A percentile compares a stretch with the other conserved stretches of the same genome.
Evolutionary conservation across 257 asterid genomes (phyloP).

Genomic region (Perilla frutescens): DNA sequence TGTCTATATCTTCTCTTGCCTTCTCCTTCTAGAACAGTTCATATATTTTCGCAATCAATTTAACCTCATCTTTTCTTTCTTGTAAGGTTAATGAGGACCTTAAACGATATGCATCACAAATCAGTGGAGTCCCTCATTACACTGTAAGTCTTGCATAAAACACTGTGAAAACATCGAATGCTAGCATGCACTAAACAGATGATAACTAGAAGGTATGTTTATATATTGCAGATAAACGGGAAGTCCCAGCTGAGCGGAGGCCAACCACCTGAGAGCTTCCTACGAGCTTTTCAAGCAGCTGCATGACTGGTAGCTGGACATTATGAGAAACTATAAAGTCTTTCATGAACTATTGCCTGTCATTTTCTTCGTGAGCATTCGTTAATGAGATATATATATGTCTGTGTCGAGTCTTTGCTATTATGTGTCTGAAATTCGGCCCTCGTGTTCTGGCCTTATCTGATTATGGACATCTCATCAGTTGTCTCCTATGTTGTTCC

Average conservation of each 20-base stretch:
- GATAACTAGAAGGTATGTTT: neutral
- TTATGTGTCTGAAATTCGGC: neutral
- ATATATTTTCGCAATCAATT: neutral
- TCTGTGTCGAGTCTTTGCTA: neutral
- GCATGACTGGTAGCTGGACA: constrained; percentile 33
- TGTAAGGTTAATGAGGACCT: constrained; percentile 69
- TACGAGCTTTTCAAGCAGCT: constrained; percentile 59
- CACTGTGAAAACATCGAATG: neutral
- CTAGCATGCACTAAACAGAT: neutral
- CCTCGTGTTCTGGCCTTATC: neutral
- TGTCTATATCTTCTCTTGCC: neutral
- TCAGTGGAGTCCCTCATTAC: constrained; percentile 77
- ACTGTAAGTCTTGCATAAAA: constrained; percentile 51
- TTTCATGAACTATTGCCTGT: neutral
- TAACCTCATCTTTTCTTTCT: neutral
- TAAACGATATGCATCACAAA: constrained; percentile 49
- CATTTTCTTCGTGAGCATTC: neutral
- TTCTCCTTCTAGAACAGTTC: neutral
- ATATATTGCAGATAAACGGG: constrained; percentile 61
- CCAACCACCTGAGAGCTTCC: constrained; percentile 76
- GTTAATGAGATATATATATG: neutral
- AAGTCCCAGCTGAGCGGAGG: constrained; percentile 76
- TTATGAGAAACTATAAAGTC: neutral
- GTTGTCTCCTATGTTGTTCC: too few relatives aligned
- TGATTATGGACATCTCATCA: neutral